phyloP scores from a whole-genome alignment of 306 rosid species.

The Inga laurina region DNA sequence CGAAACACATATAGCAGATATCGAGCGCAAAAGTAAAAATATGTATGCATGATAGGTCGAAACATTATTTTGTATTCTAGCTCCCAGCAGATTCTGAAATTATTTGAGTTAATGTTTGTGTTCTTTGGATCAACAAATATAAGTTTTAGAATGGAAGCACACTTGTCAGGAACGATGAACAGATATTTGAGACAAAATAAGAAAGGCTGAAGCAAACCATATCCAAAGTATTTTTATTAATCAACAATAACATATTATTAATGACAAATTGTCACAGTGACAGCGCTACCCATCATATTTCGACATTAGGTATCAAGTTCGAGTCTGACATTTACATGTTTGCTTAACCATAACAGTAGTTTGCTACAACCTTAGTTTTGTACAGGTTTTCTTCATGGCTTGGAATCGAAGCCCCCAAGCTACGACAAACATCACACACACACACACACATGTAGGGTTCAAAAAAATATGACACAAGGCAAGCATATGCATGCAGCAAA shows the following conservation, averaged over 20 bases:
- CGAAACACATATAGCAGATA: neutral
- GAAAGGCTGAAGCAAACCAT: neutral
- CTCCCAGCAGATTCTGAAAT: neutral
- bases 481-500: neutral
- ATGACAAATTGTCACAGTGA: too few relatives aligned
- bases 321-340: neutral
- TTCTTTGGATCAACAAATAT: neutral
- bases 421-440: neutral
- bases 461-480: neutral
- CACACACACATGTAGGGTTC: neutral
- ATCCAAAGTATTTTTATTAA: neutral
- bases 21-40: too few relatives aligned
- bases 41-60: neutral
- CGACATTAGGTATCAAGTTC: too few relatives aligned
- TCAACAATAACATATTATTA: too few relatives aligned
- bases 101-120: neutral
- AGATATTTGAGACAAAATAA: neutral
- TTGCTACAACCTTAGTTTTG: neutral
- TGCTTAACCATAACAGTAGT: neutral
- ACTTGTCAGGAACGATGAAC: neutral
- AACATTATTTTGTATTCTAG: neutral
- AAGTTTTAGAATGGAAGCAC: neutral
- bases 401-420: neutral
- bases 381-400: constrained; percentile 1
- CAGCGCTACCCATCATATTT: too few relatives aligned